phyloP scores from a whole-genome alignment of 768 basidiomycete genomes.

The Fibroporia radiculosa region DNA sequence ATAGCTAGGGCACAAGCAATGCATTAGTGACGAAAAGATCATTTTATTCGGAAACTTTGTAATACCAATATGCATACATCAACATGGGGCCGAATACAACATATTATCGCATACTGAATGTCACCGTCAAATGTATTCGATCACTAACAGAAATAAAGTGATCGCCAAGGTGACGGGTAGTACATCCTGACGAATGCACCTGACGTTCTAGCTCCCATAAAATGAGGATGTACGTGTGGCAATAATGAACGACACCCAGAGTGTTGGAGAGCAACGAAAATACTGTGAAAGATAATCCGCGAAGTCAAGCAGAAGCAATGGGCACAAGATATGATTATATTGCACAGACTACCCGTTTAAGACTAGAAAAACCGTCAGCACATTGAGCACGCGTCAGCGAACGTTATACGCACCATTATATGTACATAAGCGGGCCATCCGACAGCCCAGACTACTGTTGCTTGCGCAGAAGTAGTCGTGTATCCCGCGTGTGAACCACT shows the following conservation, averaged over 20 bases:
- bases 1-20: too few species aligned
- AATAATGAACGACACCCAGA: slow-evolving; percentile 78
- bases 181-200: slow-evolving; percentile 10
- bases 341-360: too few species aligned
- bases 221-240: slow-evolving; percentile 88
- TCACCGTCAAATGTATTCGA: slow-evolving; percentile 20
- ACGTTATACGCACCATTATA: too few species aligned
- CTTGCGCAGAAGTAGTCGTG: slow-evolving; percentile 16
- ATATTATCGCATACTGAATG: slow-evolving; percentile 4
- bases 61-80: neutral
- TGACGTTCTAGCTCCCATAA: slow-evolving; percentile 77
- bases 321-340: too few species aligned
- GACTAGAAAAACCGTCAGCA: too few species aligned
- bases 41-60: too few species aligned
- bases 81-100: neutral
- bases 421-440: too few species aligned
- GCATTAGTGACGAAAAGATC: too few species aligned
- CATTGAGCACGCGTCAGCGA: too few species aligned
- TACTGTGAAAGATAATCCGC: too few species aligned
- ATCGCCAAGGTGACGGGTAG: slow-evolving; percentile 21
- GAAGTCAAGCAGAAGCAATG: too few species aligned
- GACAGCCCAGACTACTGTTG: too few species aligned
- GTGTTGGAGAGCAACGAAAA: slow-evolving; percentile 76
- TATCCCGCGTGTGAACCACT: slow-evolving; percentile 48
- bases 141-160: slow-evolving; percentile 15